phyloP scores from a whole-genome alignment of 2,329 filamentous ascomycete species.

The Pestalotiopsis sp. region DNA sequence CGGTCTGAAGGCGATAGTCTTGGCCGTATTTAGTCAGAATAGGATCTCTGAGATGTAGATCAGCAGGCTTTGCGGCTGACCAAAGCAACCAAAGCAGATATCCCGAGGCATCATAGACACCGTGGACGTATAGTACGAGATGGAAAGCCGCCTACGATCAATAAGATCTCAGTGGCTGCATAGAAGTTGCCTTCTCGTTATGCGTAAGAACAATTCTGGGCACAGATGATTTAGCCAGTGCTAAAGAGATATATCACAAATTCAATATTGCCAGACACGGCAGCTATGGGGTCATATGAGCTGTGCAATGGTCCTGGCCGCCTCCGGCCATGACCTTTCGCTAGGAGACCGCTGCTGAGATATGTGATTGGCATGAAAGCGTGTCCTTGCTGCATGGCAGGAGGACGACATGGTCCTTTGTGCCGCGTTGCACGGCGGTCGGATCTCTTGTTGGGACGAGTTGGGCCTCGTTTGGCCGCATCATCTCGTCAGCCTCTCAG shows the following conservation, averaged over 20 bases:
- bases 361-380: slow-evolving; percentile 26
- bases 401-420: slow-evolving; percentile 24
- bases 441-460: slow-evolving; percentile 22
- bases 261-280: slow-evolving; percentile 12
- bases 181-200: background rate
- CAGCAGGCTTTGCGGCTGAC: background rate
- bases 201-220: background rate
- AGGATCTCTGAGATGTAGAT: background rate
- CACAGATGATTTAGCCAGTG: background rate
- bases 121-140: background rate
- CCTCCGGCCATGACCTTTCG: slow-evolving; percentile 16
- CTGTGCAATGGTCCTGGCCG: slow-evolving; percentile 16
- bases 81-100: background rate
- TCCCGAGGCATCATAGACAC: background rate
- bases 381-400: slow-evolving; percentile 24
- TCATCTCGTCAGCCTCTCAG: slow-evolving; percentile 9
- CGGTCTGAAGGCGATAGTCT: background rate
- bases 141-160: background rate
- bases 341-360: slow-evolving; percentile 18
- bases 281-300: slow-evolving; percentile 11
- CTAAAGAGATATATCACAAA: slow-evolving; percentile 13
- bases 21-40: background rate
- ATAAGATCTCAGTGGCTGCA: background rate
- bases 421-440: slow-evolving; percentile 31
- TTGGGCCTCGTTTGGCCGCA: slow-evolving; percentile 9